phyloP scores from a whole-genome alignment of 495 filamentous ascomycete species.

The Xylaria venustula region DNA sequence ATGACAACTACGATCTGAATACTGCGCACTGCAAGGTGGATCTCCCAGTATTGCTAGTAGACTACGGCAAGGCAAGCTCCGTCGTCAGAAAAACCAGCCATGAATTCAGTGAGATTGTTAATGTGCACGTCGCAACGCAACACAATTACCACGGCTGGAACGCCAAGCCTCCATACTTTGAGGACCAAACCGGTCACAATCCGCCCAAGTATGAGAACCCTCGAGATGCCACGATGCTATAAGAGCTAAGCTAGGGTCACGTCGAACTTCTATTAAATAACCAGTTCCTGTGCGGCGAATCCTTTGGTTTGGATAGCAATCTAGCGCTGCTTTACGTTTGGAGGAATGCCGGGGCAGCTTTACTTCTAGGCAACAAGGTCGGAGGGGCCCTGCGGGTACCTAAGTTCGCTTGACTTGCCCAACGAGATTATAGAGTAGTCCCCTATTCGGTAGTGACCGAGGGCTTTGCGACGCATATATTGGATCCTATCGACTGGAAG shows the following conservation, averaged over 20 bases:
- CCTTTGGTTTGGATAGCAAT: neutral
- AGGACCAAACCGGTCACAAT: constrained; percentile 5
- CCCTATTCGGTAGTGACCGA: neutral
- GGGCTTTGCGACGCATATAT: neutral
- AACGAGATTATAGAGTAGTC: too few relatives aligned
- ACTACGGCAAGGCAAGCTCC: constrained; percentile 11
- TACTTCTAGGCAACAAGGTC: neutral
- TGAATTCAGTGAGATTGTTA: constrained; percentile 3
- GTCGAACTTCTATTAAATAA: neutral
- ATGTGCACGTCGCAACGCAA: constrained; percentile 9
- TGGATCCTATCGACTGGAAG: neutral
- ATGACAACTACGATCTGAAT: constrained; percentile 10
- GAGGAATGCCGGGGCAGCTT: too few relatives aligned
- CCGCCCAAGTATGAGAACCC: constrained; percentile 6
- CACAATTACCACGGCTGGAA: constrained; percentile 8
- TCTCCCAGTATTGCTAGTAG: constrained; percentile 11
- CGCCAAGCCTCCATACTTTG: constrained; percentile 10
- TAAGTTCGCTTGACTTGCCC: neutral
- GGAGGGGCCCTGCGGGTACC: neutral
- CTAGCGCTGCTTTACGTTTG: neutral
- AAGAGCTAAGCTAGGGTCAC: neutral
- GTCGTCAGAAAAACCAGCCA: constrained; percentile 7
- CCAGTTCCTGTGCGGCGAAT: neutral
- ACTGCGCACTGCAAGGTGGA: constrained; percentile 6
- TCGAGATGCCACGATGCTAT: constrained; percentile 10